Percentiles rank a stretch among this genome's conserved stretches.
Evolutionary conservation across 2,329 filamentous ascomycete species (phyloP).

Genomic region (Phialemoniopsis sp.): DNA sequence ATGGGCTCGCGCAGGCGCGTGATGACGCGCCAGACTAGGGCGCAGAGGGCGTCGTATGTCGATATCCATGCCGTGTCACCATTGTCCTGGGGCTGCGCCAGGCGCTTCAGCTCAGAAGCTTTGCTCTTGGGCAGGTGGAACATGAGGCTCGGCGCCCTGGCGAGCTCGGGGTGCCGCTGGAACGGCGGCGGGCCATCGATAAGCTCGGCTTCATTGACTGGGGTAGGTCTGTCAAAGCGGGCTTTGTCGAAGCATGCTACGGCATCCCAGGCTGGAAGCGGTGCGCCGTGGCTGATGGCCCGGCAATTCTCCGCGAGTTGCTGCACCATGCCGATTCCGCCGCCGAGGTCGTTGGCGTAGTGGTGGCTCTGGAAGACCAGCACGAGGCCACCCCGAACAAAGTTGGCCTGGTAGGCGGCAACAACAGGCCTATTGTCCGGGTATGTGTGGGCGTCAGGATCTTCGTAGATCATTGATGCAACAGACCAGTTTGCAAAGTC

Average conservation of each 20-base stretch:
- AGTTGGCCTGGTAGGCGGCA: conserved; percentile 18
- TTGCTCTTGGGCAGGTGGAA: conserved; percentile 41
- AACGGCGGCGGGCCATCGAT: no score
- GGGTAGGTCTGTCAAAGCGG: no score
- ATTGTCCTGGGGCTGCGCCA: conserved; percentile 24
- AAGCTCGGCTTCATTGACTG: no score
- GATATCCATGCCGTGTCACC: conserved; percentile 32
- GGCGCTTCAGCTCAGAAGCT: conserved; percentile 29
- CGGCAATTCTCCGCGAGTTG: conserved; percentile 18
- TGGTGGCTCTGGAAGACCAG: conserved; percentile 19
- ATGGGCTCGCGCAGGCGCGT: conserved; percentile 25
- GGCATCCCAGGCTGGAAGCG: conserved; percentile 7
- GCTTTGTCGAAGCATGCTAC: no score
- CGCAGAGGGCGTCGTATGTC: conserved; percentile 38
- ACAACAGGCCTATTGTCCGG: no score
- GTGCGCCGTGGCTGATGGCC: conserved; percentile 9
- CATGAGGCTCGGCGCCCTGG: conserved; percentile 7
- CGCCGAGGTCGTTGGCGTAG: conserved; percentile 15
- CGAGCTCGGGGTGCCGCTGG: no score
- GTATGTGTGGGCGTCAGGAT: no score
- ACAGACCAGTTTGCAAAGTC: no score
- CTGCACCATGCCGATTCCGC: conserved; percentile 17
- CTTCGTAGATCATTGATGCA: no score
- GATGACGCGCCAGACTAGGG: conserved; percentile 34
- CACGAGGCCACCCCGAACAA: conserved; percentile 19